A percentile compares a stretch with the other conserved stretches of the same genome.
Evolutionary conservation across 2,329 filamentous ascomycete genomes (phyloP).

Genomic region (Fusarium cyanostomum): DNA sequence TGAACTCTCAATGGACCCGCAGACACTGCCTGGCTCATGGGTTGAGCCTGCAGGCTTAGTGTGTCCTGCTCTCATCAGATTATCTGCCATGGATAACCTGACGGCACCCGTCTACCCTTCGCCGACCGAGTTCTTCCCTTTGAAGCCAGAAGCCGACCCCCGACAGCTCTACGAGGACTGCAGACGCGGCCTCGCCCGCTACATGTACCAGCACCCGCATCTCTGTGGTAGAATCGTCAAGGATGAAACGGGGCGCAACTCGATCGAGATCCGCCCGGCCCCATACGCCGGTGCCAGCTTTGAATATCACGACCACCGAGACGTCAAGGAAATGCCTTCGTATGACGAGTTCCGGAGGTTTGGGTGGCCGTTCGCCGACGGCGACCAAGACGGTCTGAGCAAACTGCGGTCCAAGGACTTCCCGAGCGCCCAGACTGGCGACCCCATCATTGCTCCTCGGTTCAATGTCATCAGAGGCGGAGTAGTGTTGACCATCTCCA

Average conservation of each 20-base stretch:
- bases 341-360: background rate
- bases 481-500: constrained; percentile 12
- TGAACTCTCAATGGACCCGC: background rate
- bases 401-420: constrained; percentile 5
- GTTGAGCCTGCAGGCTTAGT: constrained; percentile 2
- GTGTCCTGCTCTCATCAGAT: background rate
- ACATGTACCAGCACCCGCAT: constrained; percentile 11
- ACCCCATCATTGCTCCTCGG: constrained; percentile 10
- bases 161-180: constrained; percentile 16
- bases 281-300: constrained; percentile 1
- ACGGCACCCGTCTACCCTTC: constrained; percentile 18
- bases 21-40: constrained; percentile 6
- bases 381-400: constrained; percentile 7
- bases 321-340: background rate
- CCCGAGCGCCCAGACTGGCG: background rate
- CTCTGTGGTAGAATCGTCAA: constrained; percentile 9
- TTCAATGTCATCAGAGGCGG: constrained; percentile 11
- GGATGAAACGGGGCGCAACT: constrained; percentile 9
- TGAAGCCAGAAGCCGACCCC: background rate
- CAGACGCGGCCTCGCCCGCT: constrained; percentile 4
- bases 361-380: constrained; percentile 12
- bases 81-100: constrained; percentile 13
- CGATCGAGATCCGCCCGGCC: background rate
- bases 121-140: constrained; percentile 10
- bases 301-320: constrained; percentile 9